These are phyloP conservation scores for Apiotrichum akiyoshidainum DNA, from an alignment of 1,284 basidiomycete species.

Conservation along the genomic window DNA sequence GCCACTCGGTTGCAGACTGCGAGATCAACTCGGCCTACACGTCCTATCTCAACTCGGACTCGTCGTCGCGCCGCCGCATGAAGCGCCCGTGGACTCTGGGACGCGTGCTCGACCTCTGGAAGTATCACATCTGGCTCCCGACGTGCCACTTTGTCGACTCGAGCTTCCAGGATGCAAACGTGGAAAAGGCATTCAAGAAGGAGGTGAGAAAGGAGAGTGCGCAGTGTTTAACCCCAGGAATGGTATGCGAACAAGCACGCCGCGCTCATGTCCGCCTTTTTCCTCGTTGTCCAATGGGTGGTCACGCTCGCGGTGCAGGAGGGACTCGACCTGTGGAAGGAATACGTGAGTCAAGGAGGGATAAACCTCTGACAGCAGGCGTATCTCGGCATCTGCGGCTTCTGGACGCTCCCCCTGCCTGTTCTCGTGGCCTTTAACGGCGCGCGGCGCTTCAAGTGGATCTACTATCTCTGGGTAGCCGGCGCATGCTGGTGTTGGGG, in stretches of 20 bases:
- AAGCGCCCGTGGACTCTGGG: not conserved
- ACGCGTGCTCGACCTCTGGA: not conserved
- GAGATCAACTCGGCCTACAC: not conserved
- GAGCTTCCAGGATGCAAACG: constrained; percentile 39
- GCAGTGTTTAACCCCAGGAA: constrained; percentile 34
- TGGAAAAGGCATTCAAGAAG: constrained; percentile 41
- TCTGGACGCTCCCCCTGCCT: constrained; percentile 42
- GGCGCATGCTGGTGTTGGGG: constrained; percentile 42
- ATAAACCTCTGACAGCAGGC: constrained; percentile 1
- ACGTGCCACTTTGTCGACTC: constrained; percentile 39
- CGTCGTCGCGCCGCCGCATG: not conserved
- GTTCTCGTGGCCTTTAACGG: constrained; percentile 39
- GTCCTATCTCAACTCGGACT: not conserved
- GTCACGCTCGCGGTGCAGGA: not conserved
- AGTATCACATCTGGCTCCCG: not conserved
- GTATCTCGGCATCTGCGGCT: constrained; percentile 38
- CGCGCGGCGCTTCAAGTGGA: constrained; percentile 6
- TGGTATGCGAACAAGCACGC: constrained; percentile 16
- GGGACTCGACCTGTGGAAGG: constrained; percentile 17
- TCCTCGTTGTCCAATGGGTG: constrained; percentile 32
- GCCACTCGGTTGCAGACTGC: not conserved
- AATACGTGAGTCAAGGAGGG: constrained; percentile 11
- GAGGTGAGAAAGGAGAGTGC: constrained; percentile 33
- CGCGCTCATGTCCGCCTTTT: constrained; percentile 26
- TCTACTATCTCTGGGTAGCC: constrained; percentile 43